Evolutionary conservation across 2,329 filamentous ascomycete species (phyloP).

Genomic region (Claviceps monticola): DNA sequence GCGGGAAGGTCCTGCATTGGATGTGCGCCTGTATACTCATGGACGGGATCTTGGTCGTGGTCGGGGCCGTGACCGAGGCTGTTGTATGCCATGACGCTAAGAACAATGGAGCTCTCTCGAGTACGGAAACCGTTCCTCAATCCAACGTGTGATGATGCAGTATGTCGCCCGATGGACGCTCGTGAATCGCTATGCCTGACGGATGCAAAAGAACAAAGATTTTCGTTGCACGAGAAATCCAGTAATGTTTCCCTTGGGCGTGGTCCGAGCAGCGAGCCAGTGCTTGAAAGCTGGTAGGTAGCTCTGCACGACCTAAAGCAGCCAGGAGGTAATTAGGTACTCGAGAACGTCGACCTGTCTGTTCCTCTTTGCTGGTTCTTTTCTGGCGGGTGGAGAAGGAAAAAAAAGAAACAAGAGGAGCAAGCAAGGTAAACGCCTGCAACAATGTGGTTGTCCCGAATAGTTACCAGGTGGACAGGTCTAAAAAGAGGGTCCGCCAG

Average conservation of each 20-base stretch:
- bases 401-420: not conserved
- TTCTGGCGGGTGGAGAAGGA: not conserved
- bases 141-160: not conserved
- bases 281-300: not conserved
- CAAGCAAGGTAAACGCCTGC: not conserved
- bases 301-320: not conserved
- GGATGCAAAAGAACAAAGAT: not conserved
- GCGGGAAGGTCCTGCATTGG: constrained; percentile 52
- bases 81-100: constrained; percentile 43
- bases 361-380: not conserved
- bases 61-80: constrained; percentile 38
- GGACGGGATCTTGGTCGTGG: constrained; percentile 31
- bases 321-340: not conserved
- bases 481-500: constrained; percentile 6
- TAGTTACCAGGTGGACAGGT: not conserved
- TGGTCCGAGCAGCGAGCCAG: not conserved
- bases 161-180: not conserved
- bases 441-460: not conserved
- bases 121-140: constrained; percentile 6
- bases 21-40: constrained; percentile 46
- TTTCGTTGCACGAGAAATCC: not conserved
- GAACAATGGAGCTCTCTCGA: constrained; percentile 8
- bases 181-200: not conserved
- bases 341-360: not conserved
- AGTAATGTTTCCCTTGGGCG: not conserved